These are phyloP conservation scores for Andrographis paniculata DNA, from an alignment of 305 asterid species.

Conservation along the genomic window DNA sequence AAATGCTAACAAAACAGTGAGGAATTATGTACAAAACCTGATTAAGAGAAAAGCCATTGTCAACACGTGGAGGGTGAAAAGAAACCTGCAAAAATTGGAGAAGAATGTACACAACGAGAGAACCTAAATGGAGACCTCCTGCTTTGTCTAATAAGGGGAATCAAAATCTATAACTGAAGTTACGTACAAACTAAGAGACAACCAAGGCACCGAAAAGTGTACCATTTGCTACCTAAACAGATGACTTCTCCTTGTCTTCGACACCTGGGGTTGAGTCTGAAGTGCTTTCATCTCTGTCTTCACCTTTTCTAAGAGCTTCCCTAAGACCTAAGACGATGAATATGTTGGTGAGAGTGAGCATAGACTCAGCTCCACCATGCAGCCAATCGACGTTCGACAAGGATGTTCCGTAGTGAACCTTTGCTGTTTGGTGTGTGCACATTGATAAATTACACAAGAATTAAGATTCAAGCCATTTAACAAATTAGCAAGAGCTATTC, in stretches of 20 bases:
- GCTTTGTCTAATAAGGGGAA: too few relatives aligned
- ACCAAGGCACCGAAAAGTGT: too few relatives aligned
- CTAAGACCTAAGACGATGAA: constrained; percentile 83
- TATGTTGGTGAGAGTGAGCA: constrained; percentile 76
- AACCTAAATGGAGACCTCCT: too few relatives aligned
- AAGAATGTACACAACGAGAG: too few relatives aligned
- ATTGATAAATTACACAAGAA: constrained; percentile 2
- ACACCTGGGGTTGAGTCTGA: constrained; percentile 24
- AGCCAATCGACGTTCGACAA: constrained; percentile 85
- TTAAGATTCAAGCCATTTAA: neutral
- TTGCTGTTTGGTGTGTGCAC: constrained; percentile 39
- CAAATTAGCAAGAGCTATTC: neutral
- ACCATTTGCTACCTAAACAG: constrained; percentile 27
- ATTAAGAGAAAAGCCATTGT: too few relatives aligned
- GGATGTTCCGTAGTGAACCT: constrained; percentile 84
- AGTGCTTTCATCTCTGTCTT: constrained; percentile 27
- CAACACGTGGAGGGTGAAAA: too few relatives aligned
- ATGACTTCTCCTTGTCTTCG: constrained; percentile 40
- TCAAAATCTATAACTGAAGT: too few relatives aligned
- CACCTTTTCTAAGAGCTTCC: constrained; percentile 49
- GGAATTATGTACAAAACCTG: too few relatives aligned
- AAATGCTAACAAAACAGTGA: too few relatives aligned
- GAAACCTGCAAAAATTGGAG: too few relatives aligned
- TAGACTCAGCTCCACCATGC: constrained; percentile 91
- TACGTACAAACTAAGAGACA: too few relatives aligned